These are phyloP conservation scores for Fennellomyces sp. DNA, from an alignment of 371 early-diverging fungal species.

Conservation along the genomic window DNA sequence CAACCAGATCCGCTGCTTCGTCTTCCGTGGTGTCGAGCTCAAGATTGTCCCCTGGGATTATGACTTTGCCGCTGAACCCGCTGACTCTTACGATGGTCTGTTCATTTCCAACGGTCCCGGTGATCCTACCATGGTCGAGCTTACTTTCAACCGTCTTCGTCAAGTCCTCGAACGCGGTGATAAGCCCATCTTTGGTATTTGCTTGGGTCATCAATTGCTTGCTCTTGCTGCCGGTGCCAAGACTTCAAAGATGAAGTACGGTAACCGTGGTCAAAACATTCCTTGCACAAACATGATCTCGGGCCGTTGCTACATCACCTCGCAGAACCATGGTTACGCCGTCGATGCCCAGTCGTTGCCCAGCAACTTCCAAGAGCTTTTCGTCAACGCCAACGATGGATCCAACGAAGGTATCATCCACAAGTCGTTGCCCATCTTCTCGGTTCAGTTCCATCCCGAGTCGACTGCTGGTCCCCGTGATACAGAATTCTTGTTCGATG, in stretches of 20 bases:
- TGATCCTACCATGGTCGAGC: slow-evolving; percentile 84
- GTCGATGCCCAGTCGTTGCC: slow-evolving; percentile 86
- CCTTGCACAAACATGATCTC: slow-evolving; percentile 95
- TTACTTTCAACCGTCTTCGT: slow-evolving; percentile 75
- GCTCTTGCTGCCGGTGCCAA: slow-evolving; percentile 94
- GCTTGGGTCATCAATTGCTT: slow-evolving; percentile 95
- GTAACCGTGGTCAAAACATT: slow-evolving; percentile 99
- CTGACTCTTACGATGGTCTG: slow-evolving; percentile 85
- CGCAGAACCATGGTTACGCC: slow-evolving; percentile 97
- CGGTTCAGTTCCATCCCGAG: slow-evolving; percentile 99
- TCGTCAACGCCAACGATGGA: slow-evolving; percentile 97
- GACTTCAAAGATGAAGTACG: slow-evolving; percentile 95
- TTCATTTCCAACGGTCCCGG: slow-evolving; percentile 98
- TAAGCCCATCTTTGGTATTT: slow-evolving; percentile 97
- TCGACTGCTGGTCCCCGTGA: slow-evolving; percentile 97
- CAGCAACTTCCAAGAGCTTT: slow-evolving; percentile 82
- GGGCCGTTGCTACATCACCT: slow-evolving; percentile 96
- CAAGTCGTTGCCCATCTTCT: slow-evolving; percentile 87
- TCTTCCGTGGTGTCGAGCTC: slow-evolving; percentile 91
- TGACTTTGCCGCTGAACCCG: slow-evolving; percentile 76
- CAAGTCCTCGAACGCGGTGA: slow-evolving; percentile 64
- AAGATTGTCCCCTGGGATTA: slow-evolving; percentile 96
- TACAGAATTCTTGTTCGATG: slow-evolving; percentile 94
- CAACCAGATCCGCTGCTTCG: slow-evolving; percentile 97
- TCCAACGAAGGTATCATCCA: slow-evolving; percentile 98